These are phyloP conservation scores for Saturnispora bothae DNA, from an alignment of 805 yeast genomes.

Conservation along the genomic window DNA sequence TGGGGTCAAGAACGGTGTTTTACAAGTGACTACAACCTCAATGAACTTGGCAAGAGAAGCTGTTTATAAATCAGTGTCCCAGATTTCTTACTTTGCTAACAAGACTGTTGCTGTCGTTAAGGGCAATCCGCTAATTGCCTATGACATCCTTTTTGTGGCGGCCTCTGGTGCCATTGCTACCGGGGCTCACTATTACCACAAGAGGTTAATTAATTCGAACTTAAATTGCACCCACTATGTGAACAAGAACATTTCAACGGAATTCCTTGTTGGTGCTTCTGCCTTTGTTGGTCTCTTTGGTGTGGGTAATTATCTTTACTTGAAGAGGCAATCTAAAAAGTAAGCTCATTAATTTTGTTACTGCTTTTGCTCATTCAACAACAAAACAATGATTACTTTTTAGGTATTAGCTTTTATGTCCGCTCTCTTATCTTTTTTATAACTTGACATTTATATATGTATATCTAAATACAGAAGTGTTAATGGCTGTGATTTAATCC, in stretches of 20 bases:
- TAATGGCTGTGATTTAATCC: slow-evolving; percentile 22
- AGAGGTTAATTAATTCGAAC: slow-evolving; percentile 2
- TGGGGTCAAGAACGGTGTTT: neutral
- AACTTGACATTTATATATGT: too few relatives aligned
- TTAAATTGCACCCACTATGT: slow-evolving; percentile 6
- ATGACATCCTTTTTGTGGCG: slow-evolving; percentile 8
- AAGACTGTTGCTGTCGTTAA: neutral
- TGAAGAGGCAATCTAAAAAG: slow-evolving; percentile 7
- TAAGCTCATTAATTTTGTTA: too few relatives aligned
- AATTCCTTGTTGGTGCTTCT: slow-evolving; percentile 7
- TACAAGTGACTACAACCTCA: neutral
- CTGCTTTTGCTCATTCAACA: too few relatives aligned
- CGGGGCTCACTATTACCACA: slow-evolving; percentile 8
- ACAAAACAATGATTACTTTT: too few relatives aligned
- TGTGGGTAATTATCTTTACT: slow-evolving; percentile 11
- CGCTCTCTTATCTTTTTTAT: too few relatives aligned
- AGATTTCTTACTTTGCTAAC: neutral
- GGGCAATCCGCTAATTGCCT: slow-evolving; percentile 9
- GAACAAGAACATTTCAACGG: slow-evolving; percentile 1
- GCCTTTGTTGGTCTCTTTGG: slow-evolving; percentile 8
- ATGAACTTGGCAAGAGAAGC: neutral
- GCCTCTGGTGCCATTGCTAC: slow-evolving; percentile 3
- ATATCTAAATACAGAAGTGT: too few relatives aligned
- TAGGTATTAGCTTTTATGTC: too few relatives aligned
- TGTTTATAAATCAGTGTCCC: slow-evolving; percentile 3